Evolutionary conservation across 805 yeast species (phyloP), one percentile per base, ranked within the genome.

Genomic region (Pichia deserticola): DNA sequence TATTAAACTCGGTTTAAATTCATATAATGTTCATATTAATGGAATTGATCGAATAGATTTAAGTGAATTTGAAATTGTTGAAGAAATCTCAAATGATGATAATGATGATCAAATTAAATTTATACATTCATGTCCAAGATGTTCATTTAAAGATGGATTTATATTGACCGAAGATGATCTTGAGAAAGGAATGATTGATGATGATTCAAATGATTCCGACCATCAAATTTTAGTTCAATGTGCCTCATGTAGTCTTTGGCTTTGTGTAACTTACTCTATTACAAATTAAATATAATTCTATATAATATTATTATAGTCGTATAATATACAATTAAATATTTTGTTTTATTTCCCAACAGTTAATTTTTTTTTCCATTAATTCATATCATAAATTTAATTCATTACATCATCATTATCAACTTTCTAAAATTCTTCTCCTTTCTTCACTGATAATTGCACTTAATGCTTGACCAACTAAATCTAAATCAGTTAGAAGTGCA

Each of bases 211-310:
- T 4, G 40, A 45, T 20, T 7, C 35, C n/a, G 28, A 38, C 13
- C 83, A 72, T 54, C 85, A 84, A 54, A 74, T 90, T 1, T 72
- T 87, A 27, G 79, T 87, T 0, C 96, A 90, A 59, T 92, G 98
- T 62, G 62, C 69, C 11, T 81, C 86, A 34, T 92, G 98, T 64
- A 86, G 95, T 62, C 62, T 89, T 33, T 92, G 97, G 96, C 66
- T 92, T 29, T 79, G 80, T 45, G 89, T 92, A 2, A 75, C 73
- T 54, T 87, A 83, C 59, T 79, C 50, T 15, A 13, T 42, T 5
- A 36, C 36, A 5, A 20, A 20, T 45, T 28, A 45, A 33, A n/a
- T 27, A 25, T 35, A 27, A 13, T 28, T 20, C 13, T 33, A 11
- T 32, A 20, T 20, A 20, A 20, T 20, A 20, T 20, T 3, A 20